A percentile compares a stretch with the other conserved stretches of the same genome.
phyloP scores from a whole-genome alignment of 2,329 filamentous ascomycete species.

The Fusarium albidum region DNA sequence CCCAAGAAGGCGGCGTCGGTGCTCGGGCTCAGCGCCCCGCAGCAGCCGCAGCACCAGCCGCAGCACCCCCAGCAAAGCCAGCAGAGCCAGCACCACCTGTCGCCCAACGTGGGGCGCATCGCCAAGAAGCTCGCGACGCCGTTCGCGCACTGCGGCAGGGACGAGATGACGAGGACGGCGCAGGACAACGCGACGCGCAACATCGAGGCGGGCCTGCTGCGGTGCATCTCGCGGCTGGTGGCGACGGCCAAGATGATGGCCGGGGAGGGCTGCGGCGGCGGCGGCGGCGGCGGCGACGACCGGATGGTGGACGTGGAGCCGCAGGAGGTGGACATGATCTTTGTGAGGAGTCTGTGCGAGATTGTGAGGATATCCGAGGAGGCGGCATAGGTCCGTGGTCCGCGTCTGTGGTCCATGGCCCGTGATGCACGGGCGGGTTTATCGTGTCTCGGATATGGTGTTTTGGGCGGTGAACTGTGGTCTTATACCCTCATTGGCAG shows the following conservation, averaged over 20 bases:
- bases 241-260: conserved; percentile 54
- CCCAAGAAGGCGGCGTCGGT: conserved; percentile 62
- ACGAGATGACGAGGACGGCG: conserved; percentile 37
- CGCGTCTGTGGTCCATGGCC: no score
- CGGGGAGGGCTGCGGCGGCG: conserved; percentile 35
- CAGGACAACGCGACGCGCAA: conserved; percentile 50
- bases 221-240: conserved; percentile 60
- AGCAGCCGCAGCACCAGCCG: conserved; percentile 32
- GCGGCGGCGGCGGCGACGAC: conserved; percentile 42
- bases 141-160: conserved; percentile 36
- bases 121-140: conserved; percentile 39
- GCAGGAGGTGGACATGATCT: conserved; percentile 46
- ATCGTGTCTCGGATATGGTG: background rate
- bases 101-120: conserved; percentile 33
- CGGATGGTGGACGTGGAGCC: conserved; percentile 42
- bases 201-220: conserved; percentile 58
- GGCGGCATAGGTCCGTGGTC: conserved; percentile 10
- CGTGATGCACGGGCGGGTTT: background rate
- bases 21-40: conserved; percentile 53
- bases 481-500: conserved; percentile 40
- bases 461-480: conserved; percentile 22
- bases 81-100: conserved; percentile 24
- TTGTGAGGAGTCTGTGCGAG: conserved; percentile 53
- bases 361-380: conserved; percentile 52
- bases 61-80: conserved; percentile 34